A percentile compares a stretch with the other conserved stretches of the same genome.
Conservation (phyloP, 306 rosid genomes). For the Citrullus mucosospermus region DNA sequence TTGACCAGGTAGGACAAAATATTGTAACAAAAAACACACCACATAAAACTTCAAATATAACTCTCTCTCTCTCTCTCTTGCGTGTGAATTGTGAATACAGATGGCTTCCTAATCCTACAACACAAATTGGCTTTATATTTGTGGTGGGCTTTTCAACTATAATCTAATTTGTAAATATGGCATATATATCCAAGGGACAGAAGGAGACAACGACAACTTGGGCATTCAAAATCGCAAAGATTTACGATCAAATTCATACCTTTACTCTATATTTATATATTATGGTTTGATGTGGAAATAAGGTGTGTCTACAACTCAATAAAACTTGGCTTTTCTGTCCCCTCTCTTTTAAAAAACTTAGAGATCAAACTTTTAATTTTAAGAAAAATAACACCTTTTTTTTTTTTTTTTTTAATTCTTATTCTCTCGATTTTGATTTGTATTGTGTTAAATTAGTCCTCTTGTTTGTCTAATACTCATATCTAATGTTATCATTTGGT, state of each 20-base stretch:
- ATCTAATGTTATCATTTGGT: too few species aligned
- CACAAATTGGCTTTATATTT: conserved; percentile 3
- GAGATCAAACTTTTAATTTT: too few species aligned
- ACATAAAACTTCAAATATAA: conserved; percentile 1
- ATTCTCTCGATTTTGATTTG: too few species aligned
- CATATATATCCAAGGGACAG: neutral
- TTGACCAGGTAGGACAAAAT: neutral
- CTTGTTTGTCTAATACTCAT: too few species aligned
- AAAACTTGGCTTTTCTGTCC: neutral
- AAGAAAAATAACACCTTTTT: too few species aligned
- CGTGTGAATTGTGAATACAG: neutral
- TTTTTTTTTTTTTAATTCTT: too few species aligned
- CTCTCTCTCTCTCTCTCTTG: neutral
- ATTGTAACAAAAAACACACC: conserved; percentile 7
- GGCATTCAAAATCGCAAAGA: neutral
- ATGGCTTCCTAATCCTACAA: conserved; percentile 5
- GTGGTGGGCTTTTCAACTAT: neutral
- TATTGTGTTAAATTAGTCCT: too few species aligned
- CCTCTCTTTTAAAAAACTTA: too few species aligned
- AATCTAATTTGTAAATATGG: neutral
- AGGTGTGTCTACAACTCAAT: neutral
- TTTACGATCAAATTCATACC: neutral
- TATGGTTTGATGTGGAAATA: neutral
- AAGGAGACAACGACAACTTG: neutral
- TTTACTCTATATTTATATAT: neutral